Evolutionary conservation across 1,284 basidiomycete genomes (phyloP), one percentile per base, ranked within the genome.

Genomic region (Ganoderma lucidum): DNA sequence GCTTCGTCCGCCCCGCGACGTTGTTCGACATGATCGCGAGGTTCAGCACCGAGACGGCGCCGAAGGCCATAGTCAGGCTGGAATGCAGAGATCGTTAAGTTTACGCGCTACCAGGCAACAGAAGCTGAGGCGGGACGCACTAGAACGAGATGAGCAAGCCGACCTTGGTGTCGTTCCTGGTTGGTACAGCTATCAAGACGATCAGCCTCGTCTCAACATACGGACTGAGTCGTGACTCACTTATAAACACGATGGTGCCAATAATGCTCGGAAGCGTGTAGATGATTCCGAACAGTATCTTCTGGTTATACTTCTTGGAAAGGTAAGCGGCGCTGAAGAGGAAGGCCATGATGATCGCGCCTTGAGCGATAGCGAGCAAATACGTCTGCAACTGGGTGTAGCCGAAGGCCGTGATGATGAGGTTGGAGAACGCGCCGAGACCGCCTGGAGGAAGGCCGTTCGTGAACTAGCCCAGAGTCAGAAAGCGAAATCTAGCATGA

Each of bases 381-480:
- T 86, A 85, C 6, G 85, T 86, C 73, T 87, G 85, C n/a, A 87
- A 73, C 42, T 78, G 78, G 1, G 83, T 83, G 74, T 83, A 87
- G 10, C 86, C 85, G 81, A 85, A 87, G 35, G 83, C 83, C 37
- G 78, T 84, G 67, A 87, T 71, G 68, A 87, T 85, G 66, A 88
- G 82, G 73, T 87, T 87, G 4, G 83, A 83, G 76, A 86, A 88
- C 1, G 85, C 85, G 35, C 85, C 85, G 44, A 86, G 75, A 2
- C 87, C 87, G 61, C 86, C 86, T 0, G 86, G 87, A 12, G 86
- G 86, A 42, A 87, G 78, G 0, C 84, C 86, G 73, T 88, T 88
- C 15, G 86, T 85, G 74, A 88, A 83, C 30, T 85, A 85, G 3
- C 10, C 28, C 9, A 56, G n/a, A 19, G 35, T 59, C 19, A 59